Base-by-base conservation (phyloP, 2,329 filamentous ascomycete genomes). In the Pseudogymnoascus sp. region DNA sequence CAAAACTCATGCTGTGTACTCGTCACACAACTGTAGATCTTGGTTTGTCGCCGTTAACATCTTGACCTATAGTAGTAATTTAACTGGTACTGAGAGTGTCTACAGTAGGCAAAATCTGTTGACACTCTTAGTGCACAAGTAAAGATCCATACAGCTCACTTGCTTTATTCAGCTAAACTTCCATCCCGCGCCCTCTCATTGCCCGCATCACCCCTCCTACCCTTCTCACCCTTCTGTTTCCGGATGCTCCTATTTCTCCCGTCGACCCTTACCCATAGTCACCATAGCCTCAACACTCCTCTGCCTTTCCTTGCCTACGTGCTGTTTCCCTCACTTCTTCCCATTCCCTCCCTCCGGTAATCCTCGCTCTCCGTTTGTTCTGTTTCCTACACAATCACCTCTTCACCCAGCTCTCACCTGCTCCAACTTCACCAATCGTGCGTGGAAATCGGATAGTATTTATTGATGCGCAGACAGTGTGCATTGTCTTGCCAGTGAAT, bases 111-210 rank as follows among this genome's bases (percentile, higher is more conserved):
- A 9, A 27, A 12, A 8, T 10, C 29, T 52, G 18, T 21, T 27
- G 42, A 12, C 10, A 10, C 29, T 52, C 18, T 21, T 27, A 37
- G 48, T 27, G 13, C n/a, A 33, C 27, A 18, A 18, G 3, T 5
- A 12, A 31, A 15, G n/a, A 52, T 52, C 48, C 48, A 55, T 55
- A 55, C 48, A 55, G 48, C 48, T 12, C 48, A 55, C 29, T 55
- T 18, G 48, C 48, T 55, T 55, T 55, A 55, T 55, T 55, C 48
- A 55, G 48, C 48, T 15, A 55, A 35, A 55, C 48, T n/a, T 55
- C 48, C 48, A 55, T 35, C 48, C 48, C 48, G 12, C 48, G 48
- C 48, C 48, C 45, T 52, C 29, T 33, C 21, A 4, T 55, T 52
- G 13, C 45, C 45, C 45, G n/a, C 27, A 18, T 52, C 21, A 21